Evolutionary conservation across 495 filamentous ascomycete species (phyloP).

Genomic region (Eremomyces bilateralis): DNA sequence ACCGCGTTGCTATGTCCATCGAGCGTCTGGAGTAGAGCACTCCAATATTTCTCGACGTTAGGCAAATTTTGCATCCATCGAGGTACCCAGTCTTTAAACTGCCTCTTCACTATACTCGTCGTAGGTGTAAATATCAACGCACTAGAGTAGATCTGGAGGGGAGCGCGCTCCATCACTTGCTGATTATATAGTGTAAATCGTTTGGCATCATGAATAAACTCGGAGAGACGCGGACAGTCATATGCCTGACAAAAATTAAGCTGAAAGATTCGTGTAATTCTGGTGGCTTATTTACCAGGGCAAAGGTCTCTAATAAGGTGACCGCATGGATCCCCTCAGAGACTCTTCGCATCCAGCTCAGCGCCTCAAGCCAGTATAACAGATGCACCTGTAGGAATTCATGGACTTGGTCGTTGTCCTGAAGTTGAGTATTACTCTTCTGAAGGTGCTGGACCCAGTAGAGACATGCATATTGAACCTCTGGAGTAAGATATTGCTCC

Average conservation of each 20-base stretch:
- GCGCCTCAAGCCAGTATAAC: too few species aligned
- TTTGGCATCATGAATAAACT: not conserved
- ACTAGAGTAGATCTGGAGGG: not conserved
- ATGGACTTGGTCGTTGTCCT: not conserved
- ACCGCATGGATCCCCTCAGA: not conserved
- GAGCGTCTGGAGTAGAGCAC: conserved; percentile 8
- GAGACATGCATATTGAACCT: too few species aligned
- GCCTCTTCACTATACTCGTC: conserved; percentile 10
- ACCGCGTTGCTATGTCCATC: not conserved
- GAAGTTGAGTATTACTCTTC: not conserved
- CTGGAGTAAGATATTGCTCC: conserved; percentile 1
- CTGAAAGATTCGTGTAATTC: not conserved
- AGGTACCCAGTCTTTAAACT: conserved; percentile 4
- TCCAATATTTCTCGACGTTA: conserved; percentile 7
- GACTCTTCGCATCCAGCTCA: not conserved
- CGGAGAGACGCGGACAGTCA: not conserved
- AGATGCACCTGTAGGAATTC: not conserved
- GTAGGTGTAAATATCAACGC: conserved; percentile 5
- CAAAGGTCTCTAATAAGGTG: not conserved
- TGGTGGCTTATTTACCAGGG: not conserved
- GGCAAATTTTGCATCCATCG: conserved; percentile 6
- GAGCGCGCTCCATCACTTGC: not conserved
- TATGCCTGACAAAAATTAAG: not conserved
- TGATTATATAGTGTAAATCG: not conserved
- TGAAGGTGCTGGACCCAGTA: too few species aligned